Evolutionary conservation across 768 basidiomycete species (phyloP).

Genomic region (Rhodotorula sphaerocarpa): DNA sequence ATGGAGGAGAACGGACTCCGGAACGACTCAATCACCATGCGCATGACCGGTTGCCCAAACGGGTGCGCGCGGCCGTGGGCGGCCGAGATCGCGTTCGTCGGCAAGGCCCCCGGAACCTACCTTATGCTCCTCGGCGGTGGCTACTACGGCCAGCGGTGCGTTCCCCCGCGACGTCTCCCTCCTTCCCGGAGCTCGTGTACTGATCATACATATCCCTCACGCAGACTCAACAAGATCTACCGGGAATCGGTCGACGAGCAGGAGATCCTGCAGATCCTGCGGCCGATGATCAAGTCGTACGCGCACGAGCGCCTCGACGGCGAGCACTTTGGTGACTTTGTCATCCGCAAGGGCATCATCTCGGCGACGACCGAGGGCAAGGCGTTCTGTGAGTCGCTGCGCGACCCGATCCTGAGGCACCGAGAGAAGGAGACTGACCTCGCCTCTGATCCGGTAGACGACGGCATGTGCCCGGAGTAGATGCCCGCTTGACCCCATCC

Average conservation of each 20-base stretch:
- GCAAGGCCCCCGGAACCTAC: constrained; percentile 88
- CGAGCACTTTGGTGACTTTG: constrained; percentile 92
- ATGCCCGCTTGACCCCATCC: too few species aligned
- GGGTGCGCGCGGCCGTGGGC: constrained; percentile 53
- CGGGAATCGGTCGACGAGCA: constrained; percentile 46
- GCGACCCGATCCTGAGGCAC: too few species aligned
- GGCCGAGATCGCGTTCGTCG: constrained; percentile 86
- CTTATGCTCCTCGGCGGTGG: constrained; percentile 93
- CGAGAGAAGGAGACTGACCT: background rate
- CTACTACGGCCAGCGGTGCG: constrained; percentile 66
- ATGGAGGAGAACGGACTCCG: constrained; percentile 87
- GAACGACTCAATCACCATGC: constrained; percentile 93
- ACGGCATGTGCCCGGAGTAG: constrained; percentile 21
- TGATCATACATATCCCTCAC: background rate
- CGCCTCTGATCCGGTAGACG: too few species aligned
- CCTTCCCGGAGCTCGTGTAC: background rate
- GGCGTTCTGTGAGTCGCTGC: constrained; percentile 27
- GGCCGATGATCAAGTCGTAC: constrained; percentile 89
- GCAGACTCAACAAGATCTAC: constrained; percentile 79
- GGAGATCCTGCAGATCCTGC: constrained; percentile 60
- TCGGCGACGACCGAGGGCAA: constrained; percentile 70
- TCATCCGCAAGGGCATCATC: constrained; percentile 83
- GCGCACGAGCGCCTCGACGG: constrained; percentile 76
- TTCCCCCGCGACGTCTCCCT: background rate
- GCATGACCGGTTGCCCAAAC: constrained; percentile 84